Percentiles rank a stretch among this genome's conserved stretches.
phyloP scores from a whole-genome alignment of 352 stramenopile species.

The Phytophthora tentaculata region DNA sequence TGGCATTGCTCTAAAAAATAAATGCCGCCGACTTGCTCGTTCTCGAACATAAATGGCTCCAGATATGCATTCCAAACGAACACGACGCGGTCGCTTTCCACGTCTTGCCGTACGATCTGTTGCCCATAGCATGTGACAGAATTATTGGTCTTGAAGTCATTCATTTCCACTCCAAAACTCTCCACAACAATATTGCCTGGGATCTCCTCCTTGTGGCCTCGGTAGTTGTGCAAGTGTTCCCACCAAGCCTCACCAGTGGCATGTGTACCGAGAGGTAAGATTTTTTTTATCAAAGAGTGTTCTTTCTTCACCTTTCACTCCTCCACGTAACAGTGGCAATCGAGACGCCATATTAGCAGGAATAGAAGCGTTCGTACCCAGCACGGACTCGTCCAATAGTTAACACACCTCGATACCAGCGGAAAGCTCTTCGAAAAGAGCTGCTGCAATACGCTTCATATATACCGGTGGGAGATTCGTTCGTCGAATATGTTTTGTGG shows the following conservation, averaged over 20 bases:
- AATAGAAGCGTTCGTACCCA: background rate
- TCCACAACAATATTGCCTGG: background rate
- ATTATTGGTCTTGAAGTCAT: background rate
- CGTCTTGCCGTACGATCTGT: background rate
- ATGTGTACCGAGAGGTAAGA: background rate
- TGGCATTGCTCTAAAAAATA: slow-evolving; percentile 59
- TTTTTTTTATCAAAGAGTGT: background rate
- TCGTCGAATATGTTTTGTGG: background rate
- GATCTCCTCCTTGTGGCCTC: background rate
- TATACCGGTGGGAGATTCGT: background rate
- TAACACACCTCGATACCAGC: background rate
- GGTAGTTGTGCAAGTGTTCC: background rate
- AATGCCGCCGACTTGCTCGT: slow-evolving; percentile 42
- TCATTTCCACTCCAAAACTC: background rate
- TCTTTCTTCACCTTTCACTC: background rate
- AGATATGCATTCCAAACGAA: slow-evolving; percentile 24
- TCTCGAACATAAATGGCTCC: slow-evolving; percentile 52
- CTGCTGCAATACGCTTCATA: background rate
- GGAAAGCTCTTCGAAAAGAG: background rate
- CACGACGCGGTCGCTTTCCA: background rate
- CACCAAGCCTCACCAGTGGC: background rate
- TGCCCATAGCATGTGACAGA: background rate
- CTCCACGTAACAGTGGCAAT: background rate
- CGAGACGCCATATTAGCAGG: background rate
- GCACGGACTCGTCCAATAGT: background rate